Evolutionary conservation across 805 yeast species (phyloP), one percentile per base, ranked within the genome.

Genomic region (Starmerella etchellsii): DNA sequence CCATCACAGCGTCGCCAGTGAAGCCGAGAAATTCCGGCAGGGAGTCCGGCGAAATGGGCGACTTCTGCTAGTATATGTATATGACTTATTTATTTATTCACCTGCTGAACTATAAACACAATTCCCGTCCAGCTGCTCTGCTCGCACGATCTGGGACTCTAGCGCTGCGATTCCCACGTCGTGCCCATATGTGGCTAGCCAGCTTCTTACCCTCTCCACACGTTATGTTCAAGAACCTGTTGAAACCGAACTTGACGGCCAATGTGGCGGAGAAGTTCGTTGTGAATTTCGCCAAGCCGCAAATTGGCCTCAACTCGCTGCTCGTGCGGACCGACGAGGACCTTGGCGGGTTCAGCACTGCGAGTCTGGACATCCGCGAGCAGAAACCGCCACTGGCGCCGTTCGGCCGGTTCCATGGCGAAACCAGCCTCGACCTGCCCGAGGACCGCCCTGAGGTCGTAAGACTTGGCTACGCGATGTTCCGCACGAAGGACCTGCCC

Each of bases 301-400:
- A 39, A 23, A 35, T 65, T 15, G 71, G 72, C 10, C 54, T 76
- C 31, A 58, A 64, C 9, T 64, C 68, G 25, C 60, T 81, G 16
- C 59, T 80, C 46, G 69, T 76, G 1, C 66, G 91, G 39, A 69
- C 81, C 31, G 94, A 82, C 59, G 69, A 73, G 51, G 84, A 80
- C 38, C 64, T 82, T 39, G 88, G 88, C 1, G 94, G 94, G 0
- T 81, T 64, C 59, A 77, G 87, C 31, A 74, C 81, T 34, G 88
- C 66, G 37, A 65, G 64, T 50, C 62, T 73, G 36, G 73, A 66
- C 29, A 51, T 68, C 29, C 46, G 61, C 51, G 46, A 71, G 54
- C 50, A 25, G 11, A 65, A 49, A 6, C 14, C 23, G 16, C 27
- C 19, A 21, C 39, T 24, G 16, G 43, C 42, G 13, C 37, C 29